Base-by-base conservation (phyloP, 768 basidiomycete species). In the Naganishia antarctica region DNA sequence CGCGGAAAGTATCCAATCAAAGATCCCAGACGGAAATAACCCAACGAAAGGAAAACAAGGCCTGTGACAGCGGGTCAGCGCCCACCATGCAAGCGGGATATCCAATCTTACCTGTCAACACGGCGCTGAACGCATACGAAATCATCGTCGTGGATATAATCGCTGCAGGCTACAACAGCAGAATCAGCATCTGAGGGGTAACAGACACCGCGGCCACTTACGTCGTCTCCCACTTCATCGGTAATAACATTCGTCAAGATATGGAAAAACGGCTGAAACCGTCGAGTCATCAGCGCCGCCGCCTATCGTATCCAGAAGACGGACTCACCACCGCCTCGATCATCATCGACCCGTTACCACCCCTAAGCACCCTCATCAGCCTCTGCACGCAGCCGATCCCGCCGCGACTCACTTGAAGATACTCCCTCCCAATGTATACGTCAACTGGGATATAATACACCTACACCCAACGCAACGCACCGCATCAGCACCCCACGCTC, bases 1-100 rank as follows among this genome's bases (percentile, higher is more conserved):
- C 94, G 82, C 18, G 94, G 94, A 79, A 98, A 97, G 79, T 98
- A 98, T 0, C 92, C 92, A 37, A 96, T 87, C 9, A 98, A 78
- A 6, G 84, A 82, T 2, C 94, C 94, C 13, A 97, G 82, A 47
- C 85, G 85, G 68, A 93, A 84, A 16, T 83, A 84, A 15, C 92
- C 92, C 21, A 97, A 83, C n/a, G 89, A 77, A 77, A 93, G 86
- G 78, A 96, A 96, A 0, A 89, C 81, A 21, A 92, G 74, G 21
- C 87, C 87, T 86, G 69, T 37, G 49, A 31, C 3, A 15, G 41
- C 3, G 9, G 29, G 21, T 41, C 15, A 25, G 9, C 43, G 15
- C 15, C n/a, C 44, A 28, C 6, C 41, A 49, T 23, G 5, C 28
- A 61, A 6, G n/a, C 12, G 15, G 31, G 12, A 13, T 34, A 11